Evolutionary conservation across 352 stramenopile genomes (phyloP).

Genomic region (Pythium rhizo-oryzae): DNA sequence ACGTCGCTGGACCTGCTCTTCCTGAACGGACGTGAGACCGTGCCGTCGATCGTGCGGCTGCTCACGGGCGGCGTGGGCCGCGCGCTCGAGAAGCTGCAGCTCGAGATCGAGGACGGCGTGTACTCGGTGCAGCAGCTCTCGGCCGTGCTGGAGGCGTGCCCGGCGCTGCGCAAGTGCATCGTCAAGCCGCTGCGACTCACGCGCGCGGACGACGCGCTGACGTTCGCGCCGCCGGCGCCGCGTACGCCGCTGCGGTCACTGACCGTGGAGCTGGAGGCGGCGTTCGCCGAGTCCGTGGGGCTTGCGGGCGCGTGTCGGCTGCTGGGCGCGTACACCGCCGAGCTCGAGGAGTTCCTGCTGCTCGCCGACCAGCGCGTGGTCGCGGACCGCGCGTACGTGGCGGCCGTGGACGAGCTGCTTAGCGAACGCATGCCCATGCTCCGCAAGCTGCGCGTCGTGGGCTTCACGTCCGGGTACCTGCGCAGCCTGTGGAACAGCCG

Average conservation of each 20-base stretch:
- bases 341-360: background rate
- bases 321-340: background rate
- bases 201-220: background rate
- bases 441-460: background rate
- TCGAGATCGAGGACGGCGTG: constrained; percentile 1
- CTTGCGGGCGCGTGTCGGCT: background rate
- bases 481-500: constrained; percentile 3
- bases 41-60: background rate
- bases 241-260: background rate
- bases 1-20: constrained; percentile 1
- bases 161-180: background rate
- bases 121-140: background rate
- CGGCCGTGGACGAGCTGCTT: background rate
- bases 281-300: background rate
- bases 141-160: background rate
- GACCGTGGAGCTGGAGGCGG: background rate
- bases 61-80: background rate
- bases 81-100: background rate
- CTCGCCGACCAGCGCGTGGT: background rate
- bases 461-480: constrained; percentile 3
- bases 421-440: background rate
- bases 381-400: background rate
- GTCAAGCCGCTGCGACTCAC: background rate
- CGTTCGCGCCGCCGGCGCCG: background rate
- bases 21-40: background rate